Base-by-base conservation (phyloP, 1,284 basidiomycete genomes). In the Paramarasmius palmivorus region DNA sequence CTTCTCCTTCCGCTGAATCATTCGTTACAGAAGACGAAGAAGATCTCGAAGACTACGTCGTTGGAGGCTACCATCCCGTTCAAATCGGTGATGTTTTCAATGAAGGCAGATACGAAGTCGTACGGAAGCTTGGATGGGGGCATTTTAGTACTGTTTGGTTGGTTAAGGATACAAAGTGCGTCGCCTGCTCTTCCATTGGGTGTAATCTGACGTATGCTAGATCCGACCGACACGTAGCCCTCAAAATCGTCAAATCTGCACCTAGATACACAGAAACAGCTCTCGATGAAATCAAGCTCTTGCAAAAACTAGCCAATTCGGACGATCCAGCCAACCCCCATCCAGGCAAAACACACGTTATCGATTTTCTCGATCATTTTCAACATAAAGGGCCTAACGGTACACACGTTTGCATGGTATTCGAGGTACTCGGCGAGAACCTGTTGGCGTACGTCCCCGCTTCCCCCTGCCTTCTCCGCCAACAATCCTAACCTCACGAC, bases 331-430 rank as follows among this genome's bases (percentile, higher is more conserved):
- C 15, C 9, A 23, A 44, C 41, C 41, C 15, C 41, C 41, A 44
- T 25, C 41, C 41, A 22, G 41, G 41, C 23, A 19, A 25, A 8
- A 23, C n/a, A 1, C 41, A 44, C 8, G 41, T 44, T 25, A 44
- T 44, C 23, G 23, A 25, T 3, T 25, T 44, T 9, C 22, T 44
- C 8, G 41, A 44, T 44, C 41, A 44, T 0, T 85, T 84, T 2
- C 86, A 87, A 23, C 97, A 99, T 73, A 90, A 90, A 57, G 97
- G 96, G 0, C 95, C 95, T 14, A 98, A 99, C 69, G 96, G 96
- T 46, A 90, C 86, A 17, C 96, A 99, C 73, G 92, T 99, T 59
- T 99, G 97, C 81, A 99, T 99, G 96, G 96, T 99, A 15, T 98
- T 98, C 67, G 96, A 99, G 73, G 97, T 99, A 34, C 83, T 99